Percentiles rank a stretch among this genome's conserved stretches.
Evolutionary conservation across 352 stramenopile genomes (phyloP).

Genomic region (Thalassiosira sp.): DNA sequence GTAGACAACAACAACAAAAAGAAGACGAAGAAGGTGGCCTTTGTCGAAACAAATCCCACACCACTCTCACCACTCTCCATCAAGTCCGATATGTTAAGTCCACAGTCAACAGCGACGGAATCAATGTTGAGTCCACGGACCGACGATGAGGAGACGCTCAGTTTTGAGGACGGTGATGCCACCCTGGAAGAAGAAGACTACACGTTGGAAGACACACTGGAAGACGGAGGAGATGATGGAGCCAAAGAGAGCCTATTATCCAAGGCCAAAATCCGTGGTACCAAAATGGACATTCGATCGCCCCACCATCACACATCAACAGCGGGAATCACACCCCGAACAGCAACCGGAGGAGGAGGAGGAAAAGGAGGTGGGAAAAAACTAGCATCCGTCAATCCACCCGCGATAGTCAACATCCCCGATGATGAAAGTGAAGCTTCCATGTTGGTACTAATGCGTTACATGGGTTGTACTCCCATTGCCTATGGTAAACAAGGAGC

Average conservation of each 20-base stretch:
- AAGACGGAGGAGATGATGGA: background rate
- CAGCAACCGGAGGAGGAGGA: background rate
- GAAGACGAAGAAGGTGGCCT: constrained; percentile 15
- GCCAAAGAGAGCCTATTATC: constrained; percentile 4
- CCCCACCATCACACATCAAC: background rate
- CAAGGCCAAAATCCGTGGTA: constrained; percentile 18
- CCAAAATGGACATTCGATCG: background rate
- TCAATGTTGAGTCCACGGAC: background rate
- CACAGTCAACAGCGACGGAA: background rate
- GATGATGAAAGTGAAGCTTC: constrained; percentile 57
- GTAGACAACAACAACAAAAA: background rate
- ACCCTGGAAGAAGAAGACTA: background rate
- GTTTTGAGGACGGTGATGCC: background rate
- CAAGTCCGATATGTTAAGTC: background rate
- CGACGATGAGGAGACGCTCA: background rate
- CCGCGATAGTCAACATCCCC: constrained; percentile 18
- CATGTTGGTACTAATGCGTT: constrained; percentile 50
- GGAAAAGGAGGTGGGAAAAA: background rate
- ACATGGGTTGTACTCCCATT: constrained; percentile 49
- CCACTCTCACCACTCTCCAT: constrained; percentile 11
- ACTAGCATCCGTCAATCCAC: background rate
- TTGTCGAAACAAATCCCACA: constrained; percentile 4
- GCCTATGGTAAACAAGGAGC: constrained; percentile 17
- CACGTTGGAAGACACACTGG: background rate
- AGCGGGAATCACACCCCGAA: background rate